Base-by-base conservation (phyloP, 306 rosid species). In the Prosopis cineraria region DNA sequence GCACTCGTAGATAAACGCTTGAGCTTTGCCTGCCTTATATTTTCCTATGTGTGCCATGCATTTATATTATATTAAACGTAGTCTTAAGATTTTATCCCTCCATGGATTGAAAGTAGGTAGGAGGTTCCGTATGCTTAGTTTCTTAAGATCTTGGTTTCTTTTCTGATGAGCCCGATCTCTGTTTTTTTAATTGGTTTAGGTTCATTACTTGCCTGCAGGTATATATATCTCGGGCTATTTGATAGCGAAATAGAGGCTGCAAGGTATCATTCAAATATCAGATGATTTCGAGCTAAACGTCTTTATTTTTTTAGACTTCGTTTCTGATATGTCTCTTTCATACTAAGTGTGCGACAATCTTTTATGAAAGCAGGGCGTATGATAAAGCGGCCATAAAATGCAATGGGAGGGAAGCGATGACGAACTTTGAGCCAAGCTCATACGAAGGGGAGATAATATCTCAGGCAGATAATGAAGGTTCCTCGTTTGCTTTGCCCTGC, bases 171-270 rank as follows among this genome's bases (percentile, higher is more conserved):
- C 34, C 41, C 60, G 77, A 74, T 69, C 66, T 76, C 65, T 77
- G 64, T 78, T 79, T 78, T n/a, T 81, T 78, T 82, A 50, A 79
- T 71, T 81, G 82, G 68, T 63, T 65, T 72, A 37, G 69, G 68
- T 80, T 81, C 72, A 60, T 85, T 81, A 81, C 76, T 84, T 90
- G 69, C 79, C 64, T 89, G 94, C 90, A 94, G 98, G 92, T 94
- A 92, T 80, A 82, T 92, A 79, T 94, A 94, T 86, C 97, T 94
- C 29, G 98, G 98, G 59, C 96, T 94, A 77, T 94, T 90, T 70
- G 97, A 89, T 76, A 94, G 93, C 74, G 98, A 94, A 79, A 64
- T 88, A 76, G 98, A 94, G 72, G 98, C 98, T 79, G 98, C 98
- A 90, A 94, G 98, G 98, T 90, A 44, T 47, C 69, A 33, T 70